phyloP scores from a whole-genome alignment of 2,329 filamentous ascomycete species.

The Aspergillus arachidicola region DNA sequence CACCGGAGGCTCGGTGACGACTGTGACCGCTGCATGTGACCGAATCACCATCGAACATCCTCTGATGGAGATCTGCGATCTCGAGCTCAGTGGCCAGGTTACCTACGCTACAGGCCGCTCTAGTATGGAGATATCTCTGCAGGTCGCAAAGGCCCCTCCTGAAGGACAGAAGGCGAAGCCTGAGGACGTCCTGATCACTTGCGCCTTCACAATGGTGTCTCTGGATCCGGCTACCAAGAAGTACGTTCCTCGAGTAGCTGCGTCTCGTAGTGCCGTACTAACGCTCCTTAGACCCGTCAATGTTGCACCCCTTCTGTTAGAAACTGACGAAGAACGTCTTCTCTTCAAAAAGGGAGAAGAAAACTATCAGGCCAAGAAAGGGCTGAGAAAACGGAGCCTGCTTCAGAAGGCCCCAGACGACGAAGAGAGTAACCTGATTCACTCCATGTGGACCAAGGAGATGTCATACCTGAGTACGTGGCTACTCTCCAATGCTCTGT shows the following conservation, averaged over 20 bases:
- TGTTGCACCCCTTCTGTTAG: constrained; percentile 62
- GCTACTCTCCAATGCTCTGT: not conserved
- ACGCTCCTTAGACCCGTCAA: constrained; percentile 56
- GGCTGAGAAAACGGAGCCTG: constrained; percentile 61
- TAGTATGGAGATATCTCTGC: constrained; percentile 73
- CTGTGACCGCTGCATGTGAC: constrained; percentile 66
- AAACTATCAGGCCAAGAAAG: constrained; percentile 69
- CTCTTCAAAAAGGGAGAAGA: constrained; percentile 65
- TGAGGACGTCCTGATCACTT: constrained; percentile 69
- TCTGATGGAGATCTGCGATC: constrained; percentile 74
- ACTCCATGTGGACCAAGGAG: constrained; percentile 72
- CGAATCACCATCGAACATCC: constrained; percentile 70
- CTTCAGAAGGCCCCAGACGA: constrained; percentile 70
- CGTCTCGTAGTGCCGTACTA: not conserved
- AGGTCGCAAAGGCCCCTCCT: constrained; percentile 68
- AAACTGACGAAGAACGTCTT: constrained; percentile 66
- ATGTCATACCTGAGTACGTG: constrained; percentile 60
- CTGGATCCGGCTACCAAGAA: constrained; percentile 69
- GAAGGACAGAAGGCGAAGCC: constrained; percentile 58
- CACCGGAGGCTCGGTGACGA: constrained; percentile 65
- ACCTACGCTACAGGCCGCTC: constrained; percentile 73
- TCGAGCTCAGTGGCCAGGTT: constrained; percentile 70
- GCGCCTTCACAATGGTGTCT: constrained; percentile 77
- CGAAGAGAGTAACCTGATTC: constrained; percentile 71
- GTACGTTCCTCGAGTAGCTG: constrained; percentile 31